These are phyloP conservation scores for Symbiotaphrina buchneri DNA, from an alignment of 495 filamentous ascomycete genomes.

Conservation along the genomic window DNA sequence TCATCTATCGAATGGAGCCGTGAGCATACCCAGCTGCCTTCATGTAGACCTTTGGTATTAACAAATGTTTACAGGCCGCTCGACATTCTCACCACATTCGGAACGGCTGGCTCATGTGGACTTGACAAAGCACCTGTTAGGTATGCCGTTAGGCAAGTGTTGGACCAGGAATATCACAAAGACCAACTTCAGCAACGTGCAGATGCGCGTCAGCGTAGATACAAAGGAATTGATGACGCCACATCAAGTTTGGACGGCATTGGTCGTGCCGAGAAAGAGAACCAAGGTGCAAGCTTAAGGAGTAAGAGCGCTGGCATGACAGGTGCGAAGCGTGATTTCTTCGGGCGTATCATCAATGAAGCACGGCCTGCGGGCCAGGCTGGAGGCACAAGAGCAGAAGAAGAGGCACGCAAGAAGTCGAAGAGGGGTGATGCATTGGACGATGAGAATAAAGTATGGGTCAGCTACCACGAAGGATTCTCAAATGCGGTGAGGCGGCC, in stretches of 20 bases:
- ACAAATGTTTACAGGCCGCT: conserved; percentile 26
- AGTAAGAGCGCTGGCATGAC: conserved; percentile 11
- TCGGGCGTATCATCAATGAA: conserved; percentile 45
- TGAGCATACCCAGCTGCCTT: conserved; percentile 21
- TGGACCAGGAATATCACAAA: conserved; percentile 71
- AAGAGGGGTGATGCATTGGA: conserved; percentile 14
- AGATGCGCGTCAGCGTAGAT: conserved; percentile 29
- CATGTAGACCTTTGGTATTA: conserved; percentile 10
- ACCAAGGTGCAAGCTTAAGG: conserved; percentile 15
- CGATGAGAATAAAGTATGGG: conserved; percentile 51
- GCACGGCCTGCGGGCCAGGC: conserved; percentile 14
- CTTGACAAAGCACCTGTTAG: conserved; percentile 39
- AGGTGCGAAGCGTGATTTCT: conserved; percentile 67
- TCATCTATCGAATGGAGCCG: conserved; percentile 92
- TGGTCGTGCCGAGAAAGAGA: conserved; percentile 9
- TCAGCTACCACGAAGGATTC: conserved; percentile 88
- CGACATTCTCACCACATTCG: conserved; percentile 42
- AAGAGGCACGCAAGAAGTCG: conserved; percentile 7
- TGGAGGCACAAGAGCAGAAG: conserved; percentile 17
- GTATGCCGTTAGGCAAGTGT: conserved; percentile 76
- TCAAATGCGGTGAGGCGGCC: conserved; percentile 93
- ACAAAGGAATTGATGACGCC: conserved; percentile 16
- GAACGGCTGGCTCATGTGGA: conserved; percentile 18
- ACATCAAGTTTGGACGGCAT: conserved; percentile 4
- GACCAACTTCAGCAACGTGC: conserved; percentile 35